Percentiles rank a stretch among this genome's conserved stretches.
phyloP scores from a whole-genome alignment of 2,329 filamentous ascomycete species.

The Cyphellophora europaea region DNA sequence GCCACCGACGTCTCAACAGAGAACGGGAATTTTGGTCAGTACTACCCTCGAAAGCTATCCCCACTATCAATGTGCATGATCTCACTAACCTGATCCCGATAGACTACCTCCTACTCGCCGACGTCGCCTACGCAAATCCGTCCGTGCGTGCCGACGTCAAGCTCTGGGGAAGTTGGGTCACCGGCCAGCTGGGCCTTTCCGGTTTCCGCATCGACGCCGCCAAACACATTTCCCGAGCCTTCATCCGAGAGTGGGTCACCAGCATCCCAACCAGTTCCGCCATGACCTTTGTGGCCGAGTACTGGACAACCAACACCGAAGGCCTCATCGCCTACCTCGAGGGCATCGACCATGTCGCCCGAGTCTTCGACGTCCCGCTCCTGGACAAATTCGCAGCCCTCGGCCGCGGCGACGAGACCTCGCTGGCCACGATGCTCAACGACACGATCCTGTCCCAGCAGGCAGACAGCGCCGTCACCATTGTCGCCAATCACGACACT shows the following conservation, averaged over 20 bases:
- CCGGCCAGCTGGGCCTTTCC: conserved; percentile 48
- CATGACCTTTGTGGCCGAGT: conserved; percentile 50
- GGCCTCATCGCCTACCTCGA: conserved; percentile 50
- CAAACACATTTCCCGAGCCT: conserved; percentile 62
- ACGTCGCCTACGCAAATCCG: conserved; percentile 56
- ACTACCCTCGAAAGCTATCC: too few species aligned
- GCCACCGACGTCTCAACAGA: conserved; percentile 53
- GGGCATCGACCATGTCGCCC: conserved; percentile 48
- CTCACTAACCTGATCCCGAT: too few species aligned
- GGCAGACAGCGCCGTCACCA: conserved; percentile 51
- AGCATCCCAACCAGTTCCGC: conserved; percentile 43
- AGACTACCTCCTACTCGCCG: conserved; percentile 55
- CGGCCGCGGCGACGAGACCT: conserved; percentile 37
- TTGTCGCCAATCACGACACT: conserved; percentile 43
- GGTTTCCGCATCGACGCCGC: conserved; percentile 67
- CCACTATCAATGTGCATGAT: too few species aligned
- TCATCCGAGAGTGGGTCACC: conserved; percentile 51
- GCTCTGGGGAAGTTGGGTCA: conserved; percentile 60
- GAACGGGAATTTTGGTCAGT: conserved; percentile 59
- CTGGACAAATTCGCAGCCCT: conserved; percentile 59
- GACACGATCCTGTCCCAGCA: conserved; percentile 45
- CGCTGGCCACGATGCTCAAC: conserved; percentile 55
- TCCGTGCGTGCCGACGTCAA: conserved; percentile 58
- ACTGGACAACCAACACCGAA: conserved; percentile 52
- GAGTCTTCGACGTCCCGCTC: conserved; percentile 59